Percentiles rank a stretch among this genome's conserved stretches.
These are phyloP conservation scores for Asterochloris erici DNA, from an alignment of 139 green algal species.

Conservation along the genomic window DNA sequence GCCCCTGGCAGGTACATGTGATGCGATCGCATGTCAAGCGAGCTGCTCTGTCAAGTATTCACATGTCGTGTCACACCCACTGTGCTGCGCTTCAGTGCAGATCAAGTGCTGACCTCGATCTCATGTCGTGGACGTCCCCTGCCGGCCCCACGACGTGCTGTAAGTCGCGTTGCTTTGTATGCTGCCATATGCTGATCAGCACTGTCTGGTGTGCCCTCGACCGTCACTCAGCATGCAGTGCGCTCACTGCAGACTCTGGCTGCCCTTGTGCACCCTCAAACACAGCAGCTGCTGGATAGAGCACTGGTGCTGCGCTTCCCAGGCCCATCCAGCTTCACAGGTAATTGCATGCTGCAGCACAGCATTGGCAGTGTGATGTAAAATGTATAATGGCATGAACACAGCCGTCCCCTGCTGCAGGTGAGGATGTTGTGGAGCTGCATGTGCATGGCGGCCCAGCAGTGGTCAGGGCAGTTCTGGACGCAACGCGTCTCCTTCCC, in stretches of 20 bases:
- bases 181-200: no score
- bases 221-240: background rate
- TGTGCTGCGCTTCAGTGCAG: background rate
- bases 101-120: constrained; percentile 20
- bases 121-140: constrained; percentile 1
- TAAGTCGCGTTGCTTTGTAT: background rate
- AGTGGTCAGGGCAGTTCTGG: constrained; percentile 41
- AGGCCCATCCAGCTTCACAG: constrained; percentile 48
- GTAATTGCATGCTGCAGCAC: background rate
- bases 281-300: constrained; percentile 29
- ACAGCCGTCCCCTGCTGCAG: constrained; percentile 16
- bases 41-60: no score
- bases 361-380: background rate
- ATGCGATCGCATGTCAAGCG: background rate
- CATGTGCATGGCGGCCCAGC: constrained; percentile 55
- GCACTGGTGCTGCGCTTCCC: constrained; percentile 45
- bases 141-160: constrained; percentile 10
- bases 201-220: background rate
- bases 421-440: constrained; percentile 61
- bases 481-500: constrained; percentile 24
- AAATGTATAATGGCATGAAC: background rate
- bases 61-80: background rate
- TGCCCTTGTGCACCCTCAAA: constrained; percentile 22
- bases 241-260: constrained; percentile 10
- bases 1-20: constrained; percentile 14